Conservation (phyloP, 352 stramenopile genomes). For the Albugo laibachii region DNA sequence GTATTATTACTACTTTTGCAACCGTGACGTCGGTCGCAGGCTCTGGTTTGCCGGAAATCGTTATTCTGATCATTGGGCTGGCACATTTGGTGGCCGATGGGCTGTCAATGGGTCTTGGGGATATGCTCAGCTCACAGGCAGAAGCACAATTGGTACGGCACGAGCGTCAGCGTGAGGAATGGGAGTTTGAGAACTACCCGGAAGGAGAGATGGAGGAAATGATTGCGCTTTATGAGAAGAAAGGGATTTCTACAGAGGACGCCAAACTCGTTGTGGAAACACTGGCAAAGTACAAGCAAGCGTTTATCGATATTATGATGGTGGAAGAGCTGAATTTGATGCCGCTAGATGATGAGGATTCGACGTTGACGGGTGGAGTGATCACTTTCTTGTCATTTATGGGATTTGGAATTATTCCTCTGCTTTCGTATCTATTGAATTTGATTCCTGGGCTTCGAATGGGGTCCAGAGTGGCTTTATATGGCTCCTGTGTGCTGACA, state of each 20-base stretch:
- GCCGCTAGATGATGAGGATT: conserved; percentile 85
- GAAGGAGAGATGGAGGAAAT: conserved; percentile 94
- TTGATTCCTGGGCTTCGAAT: conserved; percentile 49
- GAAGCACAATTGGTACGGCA: conserved; percentile 86
- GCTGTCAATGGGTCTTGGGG: conserved; percentile 88
- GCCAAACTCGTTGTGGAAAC: conserved; percentile 82
- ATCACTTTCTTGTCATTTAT: conserved; percentile 85
- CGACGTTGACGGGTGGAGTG: conserved; percentile 56
- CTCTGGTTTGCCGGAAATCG: conserved; percentile 64
- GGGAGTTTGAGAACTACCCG: conserved; percentile 92
- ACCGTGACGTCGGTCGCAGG: conserved; percentile 88
- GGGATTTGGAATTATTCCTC: conserved; percentile 79
- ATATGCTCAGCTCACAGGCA: conserved; percentile 87
- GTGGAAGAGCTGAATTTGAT: conserved; percentile 90
- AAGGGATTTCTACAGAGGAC: conserved; percentile 82
- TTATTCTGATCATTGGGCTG: conserved; percentile 90
- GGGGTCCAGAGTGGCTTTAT: conserved; percentile 47
- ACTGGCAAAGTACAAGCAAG: conserved; percentile 93
- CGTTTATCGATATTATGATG: conserved; percentile 97
- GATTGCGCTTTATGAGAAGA: conserved; percentile 89
- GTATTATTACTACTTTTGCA: conserved; percentile 91
- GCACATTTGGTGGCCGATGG: conserved; percentile 90
- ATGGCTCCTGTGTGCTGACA: conserved; percentile 86
- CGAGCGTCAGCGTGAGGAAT: conserved; percentile 82
- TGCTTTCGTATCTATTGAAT: conserved; percentile 86